Percentiles rank a stretch among this genome's conserved stretches.
phyloP scores from a whole-genome alignment of 352 stramenopile genomes.

The Pythium phragmiticola region DNA sequence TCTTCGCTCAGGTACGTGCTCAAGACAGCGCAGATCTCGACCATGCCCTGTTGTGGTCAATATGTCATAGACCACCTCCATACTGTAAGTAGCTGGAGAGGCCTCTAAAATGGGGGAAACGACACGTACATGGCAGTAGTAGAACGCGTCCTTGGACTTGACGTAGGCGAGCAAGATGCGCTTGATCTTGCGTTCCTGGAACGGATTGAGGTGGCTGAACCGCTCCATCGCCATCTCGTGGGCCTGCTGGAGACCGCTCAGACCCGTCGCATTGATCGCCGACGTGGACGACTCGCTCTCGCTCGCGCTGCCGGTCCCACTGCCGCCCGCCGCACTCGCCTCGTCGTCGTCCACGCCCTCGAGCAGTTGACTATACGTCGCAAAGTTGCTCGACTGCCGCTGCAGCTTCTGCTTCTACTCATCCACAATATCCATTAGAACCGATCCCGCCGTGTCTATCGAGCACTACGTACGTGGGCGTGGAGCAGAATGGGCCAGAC shows the following conservation, averaged over 20 bases:
- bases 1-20: slow-evolving; percentile 77
- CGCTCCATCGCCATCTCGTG: slow-evolving; percentile 79
- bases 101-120: neutral
- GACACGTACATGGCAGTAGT: slow-evolving; percentile 60
- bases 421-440: neutral
- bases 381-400: slow-evolving; percentile 42
- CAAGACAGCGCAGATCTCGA: slow-evolving; percentile 75
- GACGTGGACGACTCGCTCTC: slow-evolving; percentile 24
- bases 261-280: slow-evolving; percentile 1
- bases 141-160: slow-evolving; percentile 69
- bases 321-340: neutral
- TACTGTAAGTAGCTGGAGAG: no score
- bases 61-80: neutral
- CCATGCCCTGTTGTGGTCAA: slow-evolving; percentile 47
- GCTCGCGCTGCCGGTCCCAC: slow-evolving; percentile 17
- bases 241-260: slow-evolving; percentile 55
- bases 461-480: slow-evolving; percentile 31
- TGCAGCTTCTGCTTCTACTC: slow-evolving; percentile 57
- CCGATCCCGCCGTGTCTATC: neutral
- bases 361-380: slow-evolving; percentile 57
- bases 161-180: slow-evolving; percentile 73
- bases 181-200: slow-evolving; percentile 84
- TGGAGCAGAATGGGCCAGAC: slow-evolving; percentile 75
- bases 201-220: slow-evolving; percentile 75
- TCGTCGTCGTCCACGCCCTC: slow-evolving; percentile 29